These are phyloP conservation scores for Penicillium sp. DNA, from an alignment of 2,329 filamentous ascomycete species.

Conservation along the genomic window DNA sequence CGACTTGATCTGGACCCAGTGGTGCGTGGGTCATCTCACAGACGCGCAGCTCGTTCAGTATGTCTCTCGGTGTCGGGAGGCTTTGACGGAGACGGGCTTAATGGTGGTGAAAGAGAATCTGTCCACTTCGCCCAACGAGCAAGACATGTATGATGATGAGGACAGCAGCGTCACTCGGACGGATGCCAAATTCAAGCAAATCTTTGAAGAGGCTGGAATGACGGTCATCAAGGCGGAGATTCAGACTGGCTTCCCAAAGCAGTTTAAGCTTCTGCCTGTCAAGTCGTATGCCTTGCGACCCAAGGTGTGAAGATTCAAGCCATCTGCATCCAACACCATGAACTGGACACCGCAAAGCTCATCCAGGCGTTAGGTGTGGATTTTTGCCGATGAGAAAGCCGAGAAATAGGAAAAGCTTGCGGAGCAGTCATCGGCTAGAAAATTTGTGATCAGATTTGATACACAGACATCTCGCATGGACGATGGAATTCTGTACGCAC, in stretches of 20 bases:
- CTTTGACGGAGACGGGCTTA: slow-evolving; percentile 40
- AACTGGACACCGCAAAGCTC: too few relatives aligned
- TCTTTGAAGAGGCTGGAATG: slow-evolving; percentile 67
- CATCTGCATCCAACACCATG: too few relatives aligned
- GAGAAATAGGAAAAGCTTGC: too few relatives aligned
- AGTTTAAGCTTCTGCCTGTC: slow-evolving; percentile 61
- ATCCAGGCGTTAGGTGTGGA: too few relatives aligned
- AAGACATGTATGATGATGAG: slow-evolving; percentile 66
- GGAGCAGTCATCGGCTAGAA: too few relatives aligned
- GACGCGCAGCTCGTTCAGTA: slow-evolving; percentile 66
- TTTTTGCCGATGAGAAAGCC: too few relatives aligned
- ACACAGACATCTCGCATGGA: too few relatives aligned
- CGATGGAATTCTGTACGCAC: too few relatives aligned
- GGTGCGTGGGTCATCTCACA: slow-evolving; percentile 79
- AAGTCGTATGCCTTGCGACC: slow-evolving; percentile 70
- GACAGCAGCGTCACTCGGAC: slow-evolving; percentile 75
- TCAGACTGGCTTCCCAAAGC: slow-evolving; percentile 64
- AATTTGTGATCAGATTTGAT: too few relatives aligned
- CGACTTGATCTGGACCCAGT: slow-evolving; percentile 83
- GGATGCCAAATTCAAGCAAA: slow-evolving; percentile 61
- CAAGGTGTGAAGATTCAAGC: slow-evolving; percentile 9
- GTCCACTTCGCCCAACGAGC: slow-evolving; percentile 45
- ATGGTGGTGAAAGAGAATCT: slow-evolving; percentile 81
- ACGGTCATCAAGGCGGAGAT: slow-evolving; percentile 63
- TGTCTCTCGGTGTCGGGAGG: slow-evolving; percentile 54